Conservation (phyloP, 768 basidiomycete genomes). For the Tricholoma flavovirens region DNA sequence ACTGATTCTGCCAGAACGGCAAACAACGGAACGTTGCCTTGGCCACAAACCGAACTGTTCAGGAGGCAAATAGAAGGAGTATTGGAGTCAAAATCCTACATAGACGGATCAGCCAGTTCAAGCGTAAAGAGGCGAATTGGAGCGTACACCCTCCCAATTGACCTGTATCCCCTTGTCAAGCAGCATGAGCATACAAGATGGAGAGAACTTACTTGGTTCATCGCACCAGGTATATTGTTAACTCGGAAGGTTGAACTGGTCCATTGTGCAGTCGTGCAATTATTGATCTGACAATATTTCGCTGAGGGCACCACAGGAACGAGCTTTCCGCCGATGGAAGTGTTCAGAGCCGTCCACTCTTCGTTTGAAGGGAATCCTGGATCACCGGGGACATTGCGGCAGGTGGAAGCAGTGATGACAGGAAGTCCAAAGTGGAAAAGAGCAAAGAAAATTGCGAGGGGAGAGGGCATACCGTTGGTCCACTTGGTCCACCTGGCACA, state of each 20-base stretch:
- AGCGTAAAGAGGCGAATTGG: background rate
- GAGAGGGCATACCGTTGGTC: background rate
- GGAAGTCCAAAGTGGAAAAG: background rate
- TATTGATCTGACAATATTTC: slow-evolving; percentile 14
- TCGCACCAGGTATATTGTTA: slow-evolving; percentile 13
- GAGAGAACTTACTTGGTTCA: slow-evolving; percentile 13
- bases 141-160: background rate
- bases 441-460: background rate
- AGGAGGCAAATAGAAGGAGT: slow-evolving; percentile 22
- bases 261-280: slow-evolving; percentile 7
- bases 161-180: background rate
- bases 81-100: slow-evolving; percentile 20
- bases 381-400: slow-evolving; percentile 19
- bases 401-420: background rate
- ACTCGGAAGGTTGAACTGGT: slow-evolving; percentile 15
- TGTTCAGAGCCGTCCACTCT: slow-evolving; percentile 18
- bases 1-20: slow-evolving; percentile 24
- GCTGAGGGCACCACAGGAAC: slow-evolving; percentile 17
- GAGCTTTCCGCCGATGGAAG: slow-evolving; percentile 17
- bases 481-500: no score
- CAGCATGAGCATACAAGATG: background rate
- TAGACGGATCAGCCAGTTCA: background rate
- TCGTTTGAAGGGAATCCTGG: slow-evolving; percentile 13
- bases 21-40: slow-evolving; percentile 27
- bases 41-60: slow-evolving; percentile 15